Evolutionary conservation across 2,329 filamentous ascomycete species (phyloP).

Genomic region (Fusarium transvaalense): DNA sequence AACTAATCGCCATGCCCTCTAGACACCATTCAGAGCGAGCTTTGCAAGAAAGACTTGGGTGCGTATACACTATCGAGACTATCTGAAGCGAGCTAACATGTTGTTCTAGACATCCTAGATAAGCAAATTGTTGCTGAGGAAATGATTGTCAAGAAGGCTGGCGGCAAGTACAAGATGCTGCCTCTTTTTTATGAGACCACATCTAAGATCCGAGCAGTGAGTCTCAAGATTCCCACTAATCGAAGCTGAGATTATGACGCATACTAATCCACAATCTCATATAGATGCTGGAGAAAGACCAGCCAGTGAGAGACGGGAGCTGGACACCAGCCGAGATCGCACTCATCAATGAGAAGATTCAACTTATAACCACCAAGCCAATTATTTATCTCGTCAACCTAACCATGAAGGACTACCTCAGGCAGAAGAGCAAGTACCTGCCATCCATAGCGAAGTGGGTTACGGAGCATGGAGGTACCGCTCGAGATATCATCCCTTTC

Average conservation of each 20-base stretch:
- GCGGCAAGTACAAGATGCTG: constrained; percentile 61
- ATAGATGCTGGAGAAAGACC: constrained; percentile 56
- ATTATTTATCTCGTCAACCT: constrained; percentile 61
- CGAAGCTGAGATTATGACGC: fast-evolving
- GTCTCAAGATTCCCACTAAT: background rate
- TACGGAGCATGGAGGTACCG: constrained; percentile 57
- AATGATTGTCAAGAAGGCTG: constrained; percentile 56
- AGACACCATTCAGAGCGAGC: constrained; percentile 48
- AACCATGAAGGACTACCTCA: constrained; percentile 61
- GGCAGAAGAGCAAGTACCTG: constrained; percentile 62
- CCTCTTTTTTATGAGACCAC: constrained; percentile 60
- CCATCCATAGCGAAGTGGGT: constrained; percentile 61
- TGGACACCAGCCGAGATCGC: constrained; percentile 60
- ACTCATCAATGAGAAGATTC: constrained; percentile 61
- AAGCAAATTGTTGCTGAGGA: constrained; percentile 57
- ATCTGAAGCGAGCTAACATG: background rate
- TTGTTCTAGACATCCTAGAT: constrained; percentile 53
- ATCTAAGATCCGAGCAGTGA: constrained; percentile 54
- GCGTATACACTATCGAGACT: background rate
- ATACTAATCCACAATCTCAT: background rate
- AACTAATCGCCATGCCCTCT: constrained; percentile 13
- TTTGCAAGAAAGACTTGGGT: constrained; percentile 56
- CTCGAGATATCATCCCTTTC: constrained; percentile 59
- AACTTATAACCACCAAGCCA: constrained; percentile 61
- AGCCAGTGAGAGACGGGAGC: constrained; percentile 58